Evolutionary conservation across 805 yeast genomes (phyloP), one percentile per base, ranked within the genome.

Genomic region (Ogataea saltuana): DNA sequence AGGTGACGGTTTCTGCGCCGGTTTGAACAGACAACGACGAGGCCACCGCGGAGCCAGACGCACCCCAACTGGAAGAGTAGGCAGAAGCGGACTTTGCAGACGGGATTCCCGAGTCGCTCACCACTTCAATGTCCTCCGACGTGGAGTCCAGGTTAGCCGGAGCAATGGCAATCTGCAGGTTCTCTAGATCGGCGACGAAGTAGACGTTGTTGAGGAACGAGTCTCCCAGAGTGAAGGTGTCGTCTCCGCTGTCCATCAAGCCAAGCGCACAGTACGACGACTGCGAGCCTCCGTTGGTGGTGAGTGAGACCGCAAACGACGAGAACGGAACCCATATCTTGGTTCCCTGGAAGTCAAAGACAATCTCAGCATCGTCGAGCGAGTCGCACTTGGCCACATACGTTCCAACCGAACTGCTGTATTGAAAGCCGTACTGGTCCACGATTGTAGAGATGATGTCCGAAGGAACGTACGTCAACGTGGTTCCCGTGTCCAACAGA

Each of bases 321-420:
- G 51, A 34, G 13, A 78, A 56, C 21, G 87, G 83, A 6, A 76
- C 78, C 12, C 67, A 57, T 44, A 84, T 76, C 8, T 60, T 55
- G n/a, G 70, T 59, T 5, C 88, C 89, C 46, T 80, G 78, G 63
- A 85, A 80, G 51, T 75, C 66, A 51, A 78, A 78, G 29, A 67
- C 65, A 8, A 78, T 47, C 49, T 40, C 40, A n/a, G 44, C 44
- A 26, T 55, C 49, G n/a, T 48, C 46, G 9, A 56, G 51, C 48
- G 60, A 53, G 1, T 47, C 39, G 59, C 89, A 84, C 4, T 59
- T 59, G 50, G 76, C 56, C 6, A 65, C 22, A 55, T 80, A 83
- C 33, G 71, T 73, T 1, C 78, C 80, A 5, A 65, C 50, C 2
- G 51, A 37, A 2, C 54, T 25, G 7, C 74, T 65, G 50, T 71